A percentile compares a stretch with the other conserved stretches of the same genome.
phyloP scores from a whole-genome alignment of 352 stramenopile genomes.

The Pythium rhizo-oryzae region DNA sequence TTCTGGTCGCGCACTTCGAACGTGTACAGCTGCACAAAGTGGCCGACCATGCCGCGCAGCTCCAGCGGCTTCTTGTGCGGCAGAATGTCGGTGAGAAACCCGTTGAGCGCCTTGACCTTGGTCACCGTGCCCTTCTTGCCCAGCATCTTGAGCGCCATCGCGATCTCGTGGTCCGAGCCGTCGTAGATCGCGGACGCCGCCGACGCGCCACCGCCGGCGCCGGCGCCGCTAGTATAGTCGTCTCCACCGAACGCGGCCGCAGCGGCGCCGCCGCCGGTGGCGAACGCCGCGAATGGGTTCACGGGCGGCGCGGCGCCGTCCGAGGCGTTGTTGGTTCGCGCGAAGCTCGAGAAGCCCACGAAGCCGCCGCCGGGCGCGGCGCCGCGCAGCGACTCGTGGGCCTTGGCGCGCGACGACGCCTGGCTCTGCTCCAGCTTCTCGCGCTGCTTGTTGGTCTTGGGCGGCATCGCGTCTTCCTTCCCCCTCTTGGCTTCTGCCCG shows the following conservation, averaged over 20 bases:
- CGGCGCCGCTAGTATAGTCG: constrained; percentile 14
- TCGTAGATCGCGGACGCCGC: constrained; percentile 70
- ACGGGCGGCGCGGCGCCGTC: neutral
- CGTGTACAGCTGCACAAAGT: constrained; percentile 79
- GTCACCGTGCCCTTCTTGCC: constrained; percentile 82
- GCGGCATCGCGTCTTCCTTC: constrained; percentile 30
- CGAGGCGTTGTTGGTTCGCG: constrained; percentile 14
- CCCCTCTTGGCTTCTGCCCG: neutral
- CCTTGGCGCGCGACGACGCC: constrained; percentile 77
- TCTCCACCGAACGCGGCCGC: constrained; percentile 15
- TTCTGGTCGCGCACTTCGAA: constrained; percentile 86
- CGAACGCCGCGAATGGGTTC: constrained; percentile 29
- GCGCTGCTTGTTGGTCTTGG: constrained; percentile 89
- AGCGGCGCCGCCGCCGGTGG: constrained; percentile 24
- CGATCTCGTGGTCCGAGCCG: constrained; percentile 74
- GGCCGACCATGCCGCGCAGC: constrained; percentile 70
- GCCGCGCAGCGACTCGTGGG: constrained; percentile 54
- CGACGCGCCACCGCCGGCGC: constrained; percentile 42
- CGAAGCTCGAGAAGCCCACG: constrained; percentile 79
- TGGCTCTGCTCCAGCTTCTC: constrained; percentile 85
- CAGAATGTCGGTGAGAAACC: constrained; percentile 58
- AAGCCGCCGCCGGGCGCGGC: constrained; percentile 41
- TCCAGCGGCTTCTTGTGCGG: constrained; percentile 59
- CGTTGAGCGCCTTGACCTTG: constrained; percentile 82
- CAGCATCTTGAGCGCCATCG: constrained; percentile 84